phyloP scores from a whole-genome alignment of 148 eudicot species.

The Chenopodium album region DNA sequence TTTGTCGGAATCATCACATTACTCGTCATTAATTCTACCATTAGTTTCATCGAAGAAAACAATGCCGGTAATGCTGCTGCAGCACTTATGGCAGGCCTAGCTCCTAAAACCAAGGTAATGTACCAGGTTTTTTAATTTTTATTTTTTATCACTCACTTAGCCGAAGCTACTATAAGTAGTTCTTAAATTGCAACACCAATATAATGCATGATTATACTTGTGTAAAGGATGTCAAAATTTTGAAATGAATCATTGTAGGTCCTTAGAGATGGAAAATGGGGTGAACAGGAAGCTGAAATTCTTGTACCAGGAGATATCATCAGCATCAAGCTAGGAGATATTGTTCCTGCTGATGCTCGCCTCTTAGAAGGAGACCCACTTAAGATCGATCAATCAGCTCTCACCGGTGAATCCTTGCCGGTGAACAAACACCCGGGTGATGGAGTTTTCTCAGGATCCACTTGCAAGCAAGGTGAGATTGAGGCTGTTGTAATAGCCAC shows the following conservation, averaged over 20 bases:
- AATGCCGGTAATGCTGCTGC: constrained; percentile 88
- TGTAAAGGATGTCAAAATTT: too few species aligned
- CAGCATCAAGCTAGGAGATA: constrained; percentile 78
- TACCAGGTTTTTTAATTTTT: background rate
- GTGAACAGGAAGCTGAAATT: constrained; percentile 64
- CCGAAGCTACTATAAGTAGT: too few species aligned
- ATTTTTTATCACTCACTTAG: background rate
- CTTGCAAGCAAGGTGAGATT: constrained; percentile 85
- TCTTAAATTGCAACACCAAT: too few species aligned
- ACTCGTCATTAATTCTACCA: constrained; percentile 71
- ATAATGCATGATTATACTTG: too few species aligned
- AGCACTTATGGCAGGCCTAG: constrained; percentile 85
- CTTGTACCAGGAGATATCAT: constrained; percentile 75
- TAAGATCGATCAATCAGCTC: constrained; percentile 84
- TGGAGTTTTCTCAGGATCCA: constrained; percentile 75
- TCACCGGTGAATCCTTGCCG: constrained; percentile 84
- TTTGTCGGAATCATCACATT: constrained; percentile 59
- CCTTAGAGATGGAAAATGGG: constrained; percentile 61
- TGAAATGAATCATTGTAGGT: constrained; percentile 27
- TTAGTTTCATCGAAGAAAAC: constrained; percentile 77
- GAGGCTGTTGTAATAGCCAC: constrained; percentile 87
- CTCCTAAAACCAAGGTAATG: constrained; percentile 73
- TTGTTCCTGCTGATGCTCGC: constrained; percentile 79
- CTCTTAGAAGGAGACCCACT: constrained; percentile 75
- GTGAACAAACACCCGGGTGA: constrained; percentile 66